Percentiles rank a stretch among this genome's conserved stretches.
Evolutionary conservation across 2,329 filamentous ascomycete species (phyloP).

Genomic region (Colletotrichum coccodes): DNA sequence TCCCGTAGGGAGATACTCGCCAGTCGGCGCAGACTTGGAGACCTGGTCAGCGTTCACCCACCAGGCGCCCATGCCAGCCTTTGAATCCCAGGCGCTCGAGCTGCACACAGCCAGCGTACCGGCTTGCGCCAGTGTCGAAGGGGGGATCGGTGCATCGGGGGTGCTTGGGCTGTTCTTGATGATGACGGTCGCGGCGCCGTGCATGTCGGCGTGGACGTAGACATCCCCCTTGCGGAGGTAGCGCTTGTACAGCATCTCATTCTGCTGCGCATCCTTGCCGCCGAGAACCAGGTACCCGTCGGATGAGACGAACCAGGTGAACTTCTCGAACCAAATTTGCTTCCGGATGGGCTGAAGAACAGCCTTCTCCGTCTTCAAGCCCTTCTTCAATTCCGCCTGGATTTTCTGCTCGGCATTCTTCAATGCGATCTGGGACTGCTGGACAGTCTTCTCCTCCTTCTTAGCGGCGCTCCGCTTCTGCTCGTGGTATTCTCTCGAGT

Average conservation of each 20-base stretch:
- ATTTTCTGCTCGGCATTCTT: slow-evolving; percentile 94
- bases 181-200: slow-evolving; percentile 85
- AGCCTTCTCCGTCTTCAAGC: slow-evolving; percentile 91
- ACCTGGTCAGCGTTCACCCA: slow-evolving; percentile 95
- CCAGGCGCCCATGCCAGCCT: slow-evolving; percentile 94
- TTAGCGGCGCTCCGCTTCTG: slow-evolving; percentile 85
- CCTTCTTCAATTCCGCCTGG: slow-evolving; percentile 83
- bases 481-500: slow-evolving; percentile 91
- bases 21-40: slow-evolving; percentile 82
- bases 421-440: slow-evolving; percentile 83
- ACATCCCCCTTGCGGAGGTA: slow-evolving; percentile 90
- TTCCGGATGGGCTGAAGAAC: slow-evolving; percentile 84
- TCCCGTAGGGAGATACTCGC: slow-evolving; percentile 82
- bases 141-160: slow-evolving; percentile 87
- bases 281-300: slow-evolving; percentile 94
- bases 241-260: slow-evolving; percentile 88
- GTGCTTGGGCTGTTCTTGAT: slow-evolving; percentile 87
- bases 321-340: slow-evolving; percentile 97
- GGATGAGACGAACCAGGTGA: slow-evolving; percentile 92
- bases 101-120: slow-evolving; percentile 86
- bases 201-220: slow-evolving; percentile 90
- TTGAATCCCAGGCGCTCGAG: slow-evolving; percentile 94
- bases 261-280: slow-evolving; percentile 88
- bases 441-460: slow-evolving; percentile 87
- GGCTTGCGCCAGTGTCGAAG: slow-evolving; percentile 90